Base-by-base conservation (phyloP, 148 eudicot species). In the Dysphania ambrosioides region DNA sequence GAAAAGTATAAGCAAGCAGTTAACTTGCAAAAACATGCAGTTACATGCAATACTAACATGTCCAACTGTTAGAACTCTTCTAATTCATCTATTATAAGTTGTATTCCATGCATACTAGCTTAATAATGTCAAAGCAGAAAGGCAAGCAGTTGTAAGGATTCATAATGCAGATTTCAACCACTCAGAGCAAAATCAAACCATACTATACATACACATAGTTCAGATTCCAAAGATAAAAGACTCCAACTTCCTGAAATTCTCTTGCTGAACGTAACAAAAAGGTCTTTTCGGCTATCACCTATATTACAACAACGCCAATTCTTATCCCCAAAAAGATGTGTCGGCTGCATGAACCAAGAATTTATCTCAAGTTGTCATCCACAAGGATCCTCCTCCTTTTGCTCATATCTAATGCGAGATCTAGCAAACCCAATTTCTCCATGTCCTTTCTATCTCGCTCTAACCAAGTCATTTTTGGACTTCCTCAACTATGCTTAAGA, bases 211-310 rank as follows among this genome's bases (percentile, higher is more conserved):
- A 49, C 34, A 70, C 34, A 61, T 60, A 24, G 47, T 59, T 47
- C 27, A 70, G 36, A 60, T 36, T 27, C 26, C 64, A 66, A 36
- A 75, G 65, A 66, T 66, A 26, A n/a, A n/a, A 65, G 47, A 65
- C 31, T 6, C 42, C 44, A 40, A 10, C 23, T 13, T 16, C 56
- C 16, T 29, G 24, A 69, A 47, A 15, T 55, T 21, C 15, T 2
- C 60, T 32, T 29, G 42, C 44, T 55, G 24, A 36, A 71, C 63
- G 56, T 57, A 71, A 35, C 58, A 23, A 59, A 55, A 55, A 69
- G 10, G 42, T 47, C 15, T 10, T 9, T 68, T 27, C 47, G 55
- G 13, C n/a, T 31, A 31, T 63, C 0, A 26, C 41, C 67, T 21
- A 35, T 63, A 31, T n/a, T 31, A 31, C 10, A 13, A 41, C 41